A percentile compares a stretch with the other conserved stretches of the same genome.
phyloP scores from a whole-genome alignment of 768 basidiomycete genomes.

The Auricularia sp. region DNA sequence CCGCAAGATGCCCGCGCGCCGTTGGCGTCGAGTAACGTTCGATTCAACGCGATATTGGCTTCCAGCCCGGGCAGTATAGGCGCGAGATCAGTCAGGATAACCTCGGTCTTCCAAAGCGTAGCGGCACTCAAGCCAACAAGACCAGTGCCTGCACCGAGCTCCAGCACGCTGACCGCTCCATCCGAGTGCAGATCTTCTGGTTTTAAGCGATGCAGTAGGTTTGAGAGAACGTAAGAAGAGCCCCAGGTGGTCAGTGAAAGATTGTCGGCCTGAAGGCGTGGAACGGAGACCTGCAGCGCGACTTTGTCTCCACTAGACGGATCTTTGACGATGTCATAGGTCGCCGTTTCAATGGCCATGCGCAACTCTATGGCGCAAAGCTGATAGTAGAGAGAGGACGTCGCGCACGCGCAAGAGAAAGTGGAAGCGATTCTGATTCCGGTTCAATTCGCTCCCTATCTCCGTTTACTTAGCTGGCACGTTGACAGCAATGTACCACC shows the following conservation, averaged over 20 bases:
- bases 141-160: neutral
- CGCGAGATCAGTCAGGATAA: neutral
- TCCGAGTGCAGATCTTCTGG: neutral
- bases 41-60: neutral
- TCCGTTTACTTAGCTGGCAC: too few species aligned
- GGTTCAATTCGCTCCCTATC: too few species aligned
- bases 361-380: too few species aligned
- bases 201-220: neutral
- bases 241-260: neutral
- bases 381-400: neutral
- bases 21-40: neutral
- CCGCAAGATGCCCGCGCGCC: neutral
- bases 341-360: neutral
- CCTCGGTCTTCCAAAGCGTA: neutral
- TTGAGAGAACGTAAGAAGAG: neutral
- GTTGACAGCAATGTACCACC: too few species aligned
- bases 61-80: neutral
- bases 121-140: neutral
- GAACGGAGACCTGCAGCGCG: neutral
- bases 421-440: too few species aligned
- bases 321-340: neutral
- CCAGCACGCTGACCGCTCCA: neutral
- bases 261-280: neutral
- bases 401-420: too few species aligned
- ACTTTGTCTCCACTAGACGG: neutral